Evolutionary conservation across 2,329 filamentous ascomycete genomes (phyloP), one percentile per base, ranked within the genome.

Genomic region (Aspergillus viridinutans): DNA sequence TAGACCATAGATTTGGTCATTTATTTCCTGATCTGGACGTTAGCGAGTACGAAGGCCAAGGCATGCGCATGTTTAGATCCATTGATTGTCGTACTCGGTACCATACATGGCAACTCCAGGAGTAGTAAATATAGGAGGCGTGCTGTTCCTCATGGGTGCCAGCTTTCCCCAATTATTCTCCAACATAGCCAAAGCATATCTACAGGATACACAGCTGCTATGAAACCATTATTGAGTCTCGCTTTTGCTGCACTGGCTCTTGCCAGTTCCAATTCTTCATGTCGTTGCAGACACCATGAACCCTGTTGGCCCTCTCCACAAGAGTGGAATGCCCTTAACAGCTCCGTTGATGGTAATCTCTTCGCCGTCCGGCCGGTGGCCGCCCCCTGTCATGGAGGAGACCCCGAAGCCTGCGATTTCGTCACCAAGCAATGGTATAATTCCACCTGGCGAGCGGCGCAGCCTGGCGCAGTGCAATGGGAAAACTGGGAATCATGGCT

Each of bases 401-500:
- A 67, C 52, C 43, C 48, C 3, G 25, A 56, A 21, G 56, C 56
- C n/a, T 67, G 66, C 53, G 53, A 61, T 21, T 35, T 51, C 9
- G 59, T 62, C 12, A 59, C 29, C 3, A 53, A 52, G 7, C 43
- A 50, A 4, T 68, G 62, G 61, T 53, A 32, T 6, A 62, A 73
- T 53, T 73, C 72, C n/a, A 55, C 61, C 48, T 78, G 74, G 73
- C 70, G 74, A 49, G 67, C 68, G 12, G 57, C 67, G 8, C 64
- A 74, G 35, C 73, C 74, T 38, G 72, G 70, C 54, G 72, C 74
- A 5, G 64, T 73, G 4, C 72, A 75, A 52, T 71, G 67, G 61
- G 61, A 68, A 47, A 77, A 74, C 58, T 78, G 74, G 69, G 75
- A 78, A 52, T 67, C 71, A 4, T 74, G 72, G 69, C 68, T 71